Percentiles rank a stretch among this genome's conserved stretches.
phyloP scores from a whole-genome alignment of 805 yeast genomes.

The Dipodascus geniculatus region DNA sequence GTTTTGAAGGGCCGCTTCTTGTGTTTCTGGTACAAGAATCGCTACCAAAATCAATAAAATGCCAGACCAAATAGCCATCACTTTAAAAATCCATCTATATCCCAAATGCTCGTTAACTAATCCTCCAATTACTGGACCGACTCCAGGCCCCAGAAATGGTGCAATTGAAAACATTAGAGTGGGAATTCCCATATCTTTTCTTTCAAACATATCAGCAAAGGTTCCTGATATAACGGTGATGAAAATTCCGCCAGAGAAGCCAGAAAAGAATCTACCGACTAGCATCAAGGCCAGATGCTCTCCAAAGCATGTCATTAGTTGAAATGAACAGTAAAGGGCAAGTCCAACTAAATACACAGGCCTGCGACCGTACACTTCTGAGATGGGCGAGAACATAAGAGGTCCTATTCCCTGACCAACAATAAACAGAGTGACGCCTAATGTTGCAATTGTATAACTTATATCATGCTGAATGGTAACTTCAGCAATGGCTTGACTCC shows the following conservation, averaged over 20 bases:
- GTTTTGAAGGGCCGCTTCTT: conserved; percentile 3
- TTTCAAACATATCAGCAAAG: conserved; percentile 63
- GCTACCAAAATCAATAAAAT: conserved; percentile 37
- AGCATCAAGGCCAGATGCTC: conserved; percentile 24
- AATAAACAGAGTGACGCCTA: conserved; percentile 41
- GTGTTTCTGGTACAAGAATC: conserved; percentile 51
- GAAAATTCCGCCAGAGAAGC: conserved; percentile 70
- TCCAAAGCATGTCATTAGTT: conserved; percentile 38
- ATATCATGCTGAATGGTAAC: conserved; percentile 28
- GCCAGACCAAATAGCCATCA: conserved; percentile 50
- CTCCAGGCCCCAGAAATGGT: conserved; percentile 67
- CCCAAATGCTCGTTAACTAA: conserved; percentile 44
- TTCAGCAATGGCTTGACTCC: conserved; percentile 33
- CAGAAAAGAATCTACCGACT: conserved; percentile 63
- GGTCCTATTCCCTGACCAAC: conserved; percentile 57
- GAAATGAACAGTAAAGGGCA: conserved; percentile 34
- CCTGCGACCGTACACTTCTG: conserved; percentile 62
- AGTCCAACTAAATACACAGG: conserved; percentile 45
- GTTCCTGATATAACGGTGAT: conserved; percentile 81
- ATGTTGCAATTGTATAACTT: conserved; percentile 32
- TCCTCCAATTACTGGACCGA: conserved; percentile 56
- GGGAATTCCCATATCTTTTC: conserved; percentile 56
- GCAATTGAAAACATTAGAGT: conserved; percentile 69
- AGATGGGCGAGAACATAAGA: conserved; percentile 54
- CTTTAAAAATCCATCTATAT: conserved; percentile 65